Evolutionary conservation across 2,329 filamentous ascomycete species (phyloP).

Genomic region (Pyrenophora graminea): DNA sequence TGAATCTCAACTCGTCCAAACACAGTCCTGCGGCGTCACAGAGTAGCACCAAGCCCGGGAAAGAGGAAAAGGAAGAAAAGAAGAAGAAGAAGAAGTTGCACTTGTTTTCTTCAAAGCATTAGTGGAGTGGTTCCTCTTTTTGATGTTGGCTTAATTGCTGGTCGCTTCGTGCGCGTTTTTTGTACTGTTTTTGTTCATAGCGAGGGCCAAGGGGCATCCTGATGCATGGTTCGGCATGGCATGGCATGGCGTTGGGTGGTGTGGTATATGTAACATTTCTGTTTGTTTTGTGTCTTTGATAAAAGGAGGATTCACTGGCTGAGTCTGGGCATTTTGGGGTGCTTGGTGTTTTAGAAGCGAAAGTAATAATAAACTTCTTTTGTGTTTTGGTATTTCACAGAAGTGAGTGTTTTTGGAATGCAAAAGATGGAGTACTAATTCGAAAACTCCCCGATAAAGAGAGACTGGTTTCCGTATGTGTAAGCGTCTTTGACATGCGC

Average conservation of each 20-base stretch:
- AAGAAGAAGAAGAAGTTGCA: slow-evolving; percentile 63
- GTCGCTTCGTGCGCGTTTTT: slow-evolving; percentile 10
- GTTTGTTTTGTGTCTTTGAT: neutral
- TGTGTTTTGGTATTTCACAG: too few relatives aligned
- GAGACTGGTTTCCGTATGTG: too few relatives aligned
- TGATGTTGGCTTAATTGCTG: slow-evolving; percentile 1
- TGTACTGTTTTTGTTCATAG: slow-evolving; percentile 20
- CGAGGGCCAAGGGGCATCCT: slow-evolving; percentile 7
- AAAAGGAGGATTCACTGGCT: too few relatives aligned
- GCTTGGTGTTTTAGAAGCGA: too few relatives aligned
- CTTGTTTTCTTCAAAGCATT: slow-evolving; percentile 53
- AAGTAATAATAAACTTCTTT: too few relatives aligned
- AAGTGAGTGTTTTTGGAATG: too few relatives aligned
- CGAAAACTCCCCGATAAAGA: too few relatives aligned
- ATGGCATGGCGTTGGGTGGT: slow-evolving; percentile 8
- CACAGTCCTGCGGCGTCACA: slow-evolving; percentile 20
- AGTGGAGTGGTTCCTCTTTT: slow-evolving; percentile 9
- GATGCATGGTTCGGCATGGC: slow-evolving; percentile 5
- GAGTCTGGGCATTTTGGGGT: too few relatives aligned
- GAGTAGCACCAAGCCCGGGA: slow-evolving; percentile 23
- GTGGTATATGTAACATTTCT: neutral
- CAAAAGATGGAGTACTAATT: too few relatives aligned
- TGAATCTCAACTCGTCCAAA: slow-evolving; percentile 37
- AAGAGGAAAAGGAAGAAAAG: slow-evolving; percentile 35
- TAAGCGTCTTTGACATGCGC: too few relatives aligned